Conservation (phyloP, 129 eudicot genomes). For the Tagetes erecta region DNA sequence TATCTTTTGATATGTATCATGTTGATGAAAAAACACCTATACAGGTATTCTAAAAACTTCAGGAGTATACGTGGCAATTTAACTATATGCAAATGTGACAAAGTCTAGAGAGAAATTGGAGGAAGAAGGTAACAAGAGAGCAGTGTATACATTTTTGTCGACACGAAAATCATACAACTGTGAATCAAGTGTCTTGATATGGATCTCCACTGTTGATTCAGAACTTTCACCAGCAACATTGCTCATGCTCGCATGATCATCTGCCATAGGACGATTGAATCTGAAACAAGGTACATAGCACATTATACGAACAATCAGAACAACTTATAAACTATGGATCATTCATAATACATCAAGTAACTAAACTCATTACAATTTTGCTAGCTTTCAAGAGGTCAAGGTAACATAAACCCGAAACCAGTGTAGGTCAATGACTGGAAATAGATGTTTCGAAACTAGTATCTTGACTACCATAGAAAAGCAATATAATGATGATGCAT, state of each 20-base stretch:
- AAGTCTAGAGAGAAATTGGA: background rate
- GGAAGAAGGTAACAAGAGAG: background rate
- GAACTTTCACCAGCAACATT: conserved; percentile 52
- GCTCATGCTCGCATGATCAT: conserved; percentile 56
- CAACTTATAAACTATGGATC: background rate
- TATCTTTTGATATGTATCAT: background rate
- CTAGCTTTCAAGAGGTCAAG: background rate
- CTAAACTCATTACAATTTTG: background rate
- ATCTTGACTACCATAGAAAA: background rate
- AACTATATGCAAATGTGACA: background rate
- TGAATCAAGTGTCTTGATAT: conserved; percentile 91
- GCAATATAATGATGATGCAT: conserved; percentile 7
- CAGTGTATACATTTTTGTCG: conserved; percentile 61
- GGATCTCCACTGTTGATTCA: conserved; percentile 71
- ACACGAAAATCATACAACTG: conserved; percentile 60
- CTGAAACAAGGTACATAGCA: conserved; percentile 17
- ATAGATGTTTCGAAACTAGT: background rate
- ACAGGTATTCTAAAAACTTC: background rate
- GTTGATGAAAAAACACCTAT: background rate
- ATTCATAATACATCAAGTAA: background rate
- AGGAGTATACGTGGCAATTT: background rate
- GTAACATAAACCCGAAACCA: background rate
- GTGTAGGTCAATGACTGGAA: background rate
- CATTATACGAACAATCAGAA: conserved; percentile 6
- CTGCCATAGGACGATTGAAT: conserved; percentile 52